These are phyloP conservation scores for Actinomucor elegans DNA, from an alignment of 371 early-diverging fungal species.

Conservation along the genomic window DNA sequence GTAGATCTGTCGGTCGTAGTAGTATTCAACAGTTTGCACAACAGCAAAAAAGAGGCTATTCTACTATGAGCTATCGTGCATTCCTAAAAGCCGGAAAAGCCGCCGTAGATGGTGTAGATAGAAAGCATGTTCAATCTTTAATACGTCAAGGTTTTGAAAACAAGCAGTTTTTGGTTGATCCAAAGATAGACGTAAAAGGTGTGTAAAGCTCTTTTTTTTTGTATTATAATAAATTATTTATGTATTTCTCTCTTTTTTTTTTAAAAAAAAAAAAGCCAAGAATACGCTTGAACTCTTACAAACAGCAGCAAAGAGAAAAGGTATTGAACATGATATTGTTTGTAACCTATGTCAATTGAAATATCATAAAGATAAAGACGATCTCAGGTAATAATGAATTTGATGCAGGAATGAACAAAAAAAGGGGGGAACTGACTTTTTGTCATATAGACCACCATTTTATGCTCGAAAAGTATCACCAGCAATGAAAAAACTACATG, in stretches of 20 bases:
- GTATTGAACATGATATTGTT: conserved; percentile 23
- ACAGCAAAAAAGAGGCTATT: not conserved
- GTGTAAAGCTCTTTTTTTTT: not conserved
- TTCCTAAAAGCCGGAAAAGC: conserved; percentile 20
- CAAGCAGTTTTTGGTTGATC: conserved; percentile 9
- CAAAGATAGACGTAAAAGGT: conserved; percentile 13
- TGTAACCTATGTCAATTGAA: conserved; percentile 23
- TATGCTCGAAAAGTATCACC: conserved; percentile 14
- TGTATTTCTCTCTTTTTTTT: not conserved
- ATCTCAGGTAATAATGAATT: conserved; percentile 8
- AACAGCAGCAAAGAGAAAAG: conserved; percentile 12
- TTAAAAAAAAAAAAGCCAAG: conserved; percentile 5
- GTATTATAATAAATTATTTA: not conserved
- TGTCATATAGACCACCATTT: conserved; percentile 23
- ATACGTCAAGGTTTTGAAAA: conserved; percentile 26
- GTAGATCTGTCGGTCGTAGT: conserved; percentile 10
- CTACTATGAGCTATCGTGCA: conserved; percentile 14
- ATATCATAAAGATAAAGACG: conserved; percentile 16
- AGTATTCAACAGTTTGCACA: conserved; percentile 21
- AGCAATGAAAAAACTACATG: conserved; percentile 5
- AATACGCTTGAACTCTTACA: conserved; percentile 25
- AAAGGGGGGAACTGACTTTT: too few relatives aligned
- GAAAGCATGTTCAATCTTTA: conserved; percentile 7
- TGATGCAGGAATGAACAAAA: too few relatives aligned
- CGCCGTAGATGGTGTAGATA: conserved; percentile 2